Percentiles rank a stretch among this genome's conserved stretches.
phyloP scores from a whole-genome alignment of 2,329 filamentous ascomycete species.

The Neophaeococcomyces mojaviensis region DNA sequence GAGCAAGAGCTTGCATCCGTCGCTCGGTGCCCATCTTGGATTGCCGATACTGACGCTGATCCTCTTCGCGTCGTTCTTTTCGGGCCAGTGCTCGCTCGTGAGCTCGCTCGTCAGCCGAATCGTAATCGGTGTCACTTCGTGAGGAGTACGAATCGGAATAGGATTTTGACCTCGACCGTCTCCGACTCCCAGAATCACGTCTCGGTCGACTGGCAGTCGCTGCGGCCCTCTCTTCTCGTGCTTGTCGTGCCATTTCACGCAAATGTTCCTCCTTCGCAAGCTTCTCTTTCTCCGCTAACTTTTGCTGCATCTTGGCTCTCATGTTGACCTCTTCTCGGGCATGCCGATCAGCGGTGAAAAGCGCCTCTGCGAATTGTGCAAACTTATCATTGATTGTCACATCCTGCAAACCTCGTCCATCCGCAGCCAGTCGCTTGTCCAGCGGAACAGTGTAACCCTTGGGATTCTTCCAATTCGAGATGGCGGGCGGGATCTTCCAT shows the following conservation, averaged over 20 bases:
- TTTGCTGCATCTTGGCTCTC: constrained; percentile 88
- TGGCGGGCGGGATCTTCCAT: constrained; percentile 83
- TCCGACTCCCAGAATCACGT: constrained; percentile 39
- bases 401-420: constrained; percentile 85
- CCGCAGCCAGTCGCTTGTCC: constrained; percentile 90
- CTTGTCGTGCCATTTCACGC: constrained; percentile 79
- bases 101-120: constrained; percentile 54
- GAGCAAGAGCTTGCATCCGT: constrained; percentile 82
- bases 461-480: constrained; percentile 99
- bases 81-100: constrained; percentile 71
- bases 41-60: constrained; percentile 83
- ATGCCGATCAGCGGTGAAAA: constrained; percentile 90
- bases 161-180: constrained; percentile 33
- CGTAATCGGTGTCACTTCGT: constrained; percentile 7
- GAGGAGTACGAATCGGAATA: constrained; percentile 31
- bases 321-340: constrained; percentile 93
- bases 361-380: constrained; percentile 85
- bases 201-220: constrained; percentile 38
- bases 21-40: constrained; percentile 93
- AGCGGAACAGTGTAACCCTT: constrained; percentile 95
- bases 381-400: constrained; percentile 98
- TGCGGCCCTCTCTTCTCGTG: constrained; percentile 64
- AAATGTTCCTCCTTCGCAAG: constrained; percentile 87
- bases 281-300: constrained; percentile 94
- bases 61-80: constrained; percentile 69